phyloP scores from a whole-genome alignment of 495 filamentous ascomycete genomes.

The Darksidea phi region DNA sequence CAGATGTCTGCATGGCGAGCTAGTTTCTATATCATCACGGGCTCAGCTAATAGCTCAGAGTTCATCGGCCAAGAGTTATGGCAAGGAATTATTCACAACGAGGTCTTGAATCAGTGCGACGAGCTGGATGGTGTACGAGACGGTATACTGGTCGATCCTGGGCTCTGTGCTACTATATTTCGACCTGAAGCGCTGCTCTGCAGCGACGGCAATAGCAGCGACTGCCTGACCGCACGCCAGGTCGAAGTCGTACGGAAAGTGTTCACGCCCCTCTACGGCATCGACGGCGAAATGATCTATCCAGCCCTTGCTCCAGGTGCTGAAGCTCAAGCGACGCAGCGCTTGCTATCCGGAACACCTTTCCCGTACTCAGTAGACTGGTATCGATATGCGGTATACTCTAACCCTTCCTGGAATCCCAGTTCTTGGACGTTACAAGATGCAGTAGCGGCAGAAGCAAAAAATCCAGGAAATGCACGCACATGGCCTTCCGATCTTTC shows the following conservation, averaged over 20 bases:
- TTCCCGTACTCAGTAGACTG: constrained; percentile 17
- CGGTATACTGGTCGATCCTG: constrained; percentile 39
- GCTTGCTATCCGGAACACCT: constrained; percentile 4
- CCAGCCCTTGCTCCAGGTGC: not conserved
- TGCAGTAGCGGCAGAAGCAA: not conserved
- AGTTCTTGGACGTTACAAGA: constrained; percentile 5
- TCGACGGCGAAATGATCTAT: constrained; percentile 10
- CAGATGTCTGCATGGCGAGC: constrained; percentile 56
- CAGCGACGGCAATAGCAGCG: not conserved
- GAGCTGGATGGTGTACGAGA: constrained; percentile 35
- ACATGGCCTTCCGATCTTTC: constrained; percentile 5
- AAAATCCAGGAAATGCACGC: constrained; percentile 1
- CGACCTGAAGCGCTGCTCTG: constrained; percentile 32
- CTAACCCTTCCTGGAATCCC: constrained; percentile 6
- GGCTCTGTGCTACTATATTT: constrained; percentile 28
- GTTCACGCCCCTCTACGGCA: not conserved
- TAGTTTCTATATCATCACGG: constrained; percentile 54
- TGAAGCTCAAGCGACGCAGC: constrained; percentile 6
- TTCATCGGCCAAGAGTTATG: constrained; percentile 35
- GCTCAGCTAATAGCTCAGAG: constrained; percentile 33
- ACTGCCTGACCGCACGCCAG: constrained; percentile 1
- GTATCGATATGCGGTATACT: constrained; percentile 8
- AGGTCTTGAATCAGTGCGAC: constrained; percentile 40
- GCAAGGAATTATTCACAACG: constrained; percentile 28
- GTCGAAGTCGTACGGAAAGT: constrained; percentile 7